phyloP scores from a whole-genome alignment of 495 filamentous ascomycete species.

The Aspergillus baeticus region DNA sequence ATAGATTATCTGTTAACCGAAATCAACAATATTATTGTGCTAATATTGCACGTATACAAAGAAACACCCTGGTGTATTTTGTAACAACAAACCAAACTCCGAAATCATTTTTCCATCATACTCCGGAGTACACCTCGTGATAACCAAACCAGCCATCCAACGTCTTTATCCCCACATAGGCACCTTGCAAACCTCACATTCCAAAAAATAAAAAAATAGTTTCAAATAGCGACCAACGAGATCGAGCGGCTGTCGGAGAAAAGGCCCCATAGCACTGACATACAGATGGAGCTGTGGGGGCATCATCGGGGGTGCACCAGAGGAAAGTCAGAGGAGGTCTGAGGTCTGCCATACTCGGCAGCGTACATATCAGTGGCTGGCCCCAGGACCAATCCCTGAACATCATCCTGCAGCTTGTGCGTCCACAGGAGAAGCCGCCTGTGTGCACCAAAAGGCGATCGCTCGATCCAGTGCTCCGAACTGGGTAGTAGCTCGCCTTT shows the following conservation, averaged over 20 bases:
- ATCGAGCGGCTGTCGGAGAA: background rate
- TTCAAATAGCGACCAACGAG: background rate
- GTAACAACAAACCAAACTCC: too few relatives aligned
- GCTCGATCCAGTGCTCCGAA: background rate
- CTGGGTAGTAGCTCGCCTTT: background rate
- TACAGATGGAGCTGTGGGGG: background rate
- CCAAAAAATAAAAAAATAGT: too few relatives aligned
- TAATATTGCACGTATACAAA: too few relatives aligned
- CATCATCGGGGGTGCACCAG: background rate
- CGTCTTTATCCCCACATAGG: too few relatives aligned
- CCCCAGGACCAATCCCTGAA: slow-evolving; percentile 7
- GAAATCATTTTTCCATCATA: too few relatives aligned
- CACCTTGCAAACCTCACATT: background rate
- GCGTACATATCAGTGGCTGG: slow-evolving; percentile 7
- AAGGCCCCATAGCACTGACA: slow-evolving; percentile 1
- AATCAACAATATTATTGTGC: too few relatives aligned
- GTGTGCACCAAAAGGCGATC: background rate
- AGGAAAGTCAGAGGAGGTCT: background rate
- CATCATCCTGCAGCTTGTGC: slow-evolving; percentile 19
- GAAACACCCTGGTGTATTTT: too few relatives aligned
- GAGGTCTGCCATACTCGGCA: background rate
- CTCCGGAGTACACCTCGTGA: too few relatives aligned
- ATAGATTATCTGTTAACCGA: too few relatives aligned
- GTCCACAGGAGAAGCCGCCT: background rate
- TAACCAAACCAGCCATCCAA: too few relatives aligned